Percentiles rank a stretch among this genome's conserved stretches.
phyloP scores from a whole-genome alignment of 2,329 filamentous ascomycete species.

The Trichoderma sp. region DNA sequence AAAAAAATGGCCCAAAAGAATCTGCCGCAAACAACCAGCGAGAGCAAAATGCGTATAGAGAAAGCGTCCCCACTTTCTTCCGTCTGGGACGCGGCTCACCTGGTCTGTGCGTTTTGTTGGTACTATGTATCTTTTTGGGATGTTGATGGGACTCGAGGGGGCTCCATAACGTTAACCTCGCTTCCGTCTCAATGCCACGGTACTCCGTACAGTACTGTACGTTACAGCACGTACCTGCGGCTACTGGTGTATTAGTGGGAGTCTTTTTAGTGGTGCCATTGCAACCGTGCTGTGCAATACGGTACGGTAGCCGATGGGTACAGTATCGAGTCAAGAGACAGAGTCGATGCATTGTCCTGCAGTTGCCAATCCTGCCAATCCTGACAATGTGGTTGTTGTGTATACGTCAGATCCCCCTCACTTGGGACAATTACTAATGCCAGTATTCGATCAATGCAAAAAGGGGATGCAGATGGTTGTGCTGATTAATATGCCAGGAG shows the following conservation, averaged over 20 bases:
- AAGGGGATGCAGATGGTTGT: not conserved
- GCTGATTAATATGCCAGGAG: not conserved
- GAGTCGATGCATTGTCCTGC: no score
- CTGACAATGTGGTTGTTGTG: not conserved
- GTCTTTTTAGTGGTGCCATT: not conserved
- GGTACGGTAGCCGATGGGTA: no score
- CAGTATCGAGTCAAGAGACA: no score
- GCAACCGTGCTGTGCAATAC: no score
- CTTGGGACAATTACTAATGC: not conserved
- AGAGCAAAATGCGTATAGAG: not conserved
- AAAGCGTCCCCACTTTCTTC: constrained; percentile 3
- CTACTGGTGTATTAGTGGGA: not conserved
- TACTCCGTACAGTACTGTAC: no score
- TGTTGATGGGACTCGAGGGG: not conserved
- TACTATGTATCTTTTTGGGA: not conserved
- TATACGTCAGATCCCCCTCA: not conserved
- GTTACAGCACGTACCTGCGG: not conserved
- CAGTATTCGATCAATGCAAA: not conserved
- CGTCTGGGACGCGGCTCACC: not conserved
- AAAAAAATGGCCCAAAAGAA: not conserved
- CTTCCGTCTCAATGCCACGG: not conserved
- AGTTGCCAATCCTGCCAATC: not conserved
- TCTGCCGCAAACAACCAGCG: not conserved
- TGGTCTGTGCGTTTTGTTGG: no score
- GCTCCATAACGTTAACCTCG: not conserved